These are phyloP conservation scores for Sisymbrium altissimum DNA, from an alignment of 345 rosid genomes.

Conservation along the genomic window DNA sequence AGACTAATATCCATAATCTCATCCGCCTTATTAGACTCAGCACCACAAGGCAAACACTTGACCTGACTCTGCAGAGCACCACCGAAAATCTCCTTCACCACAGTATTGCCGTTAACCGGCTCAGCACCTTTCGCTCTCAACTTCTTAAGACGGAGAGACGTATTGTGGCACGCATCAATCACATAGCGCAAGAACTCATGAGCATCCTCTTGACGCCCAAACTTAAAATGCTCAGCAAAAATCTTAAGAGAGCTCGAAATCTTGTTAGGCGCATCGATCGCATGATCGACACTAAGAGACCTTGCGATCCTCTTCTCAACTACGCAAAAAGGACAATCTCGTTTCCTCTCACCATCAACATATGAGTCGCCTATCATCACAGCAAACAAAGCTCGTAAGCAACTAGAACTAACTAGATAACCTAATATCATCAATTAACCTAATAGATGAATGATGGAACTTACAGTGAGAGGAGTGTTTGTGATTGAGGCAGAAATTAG, in stretches of 20 bases:
- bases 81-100: slow-evolving; percentile 90
- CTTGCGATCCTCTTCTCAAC: slow-evolving; percentile 74
- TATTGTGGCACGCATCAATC: slow-evolving; percentile 92
- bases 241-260: slow-evolving; percentile 61
- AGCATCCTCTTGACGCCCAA: slow-evolving; percentile 93
- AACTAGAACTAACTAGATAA: neutral
- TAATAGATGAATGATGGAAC: neutral
- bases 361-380: slow-evolving; percentile 52
- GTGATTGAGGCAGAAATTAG: slow-evolving; percentile 82
- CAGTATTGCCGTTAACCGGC: slow-evolving; percentile 37
- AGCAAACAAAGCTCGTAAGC: neutral
- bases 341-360: slow-evolving; percentile 49
- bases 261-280: slow-evolving; percentile 64
- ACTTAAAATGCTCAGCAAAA: slow-evolving; percentile 69
- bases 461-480: slow-evolving; percentile 84
- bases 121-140: slow-evolving; percentile 50
- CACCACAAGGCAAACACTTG: slow-evolving; percentile 80
- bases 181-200: slow-evolving; percentile 93
- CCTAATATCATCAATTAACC: too few species aligned
- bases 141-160: slow-evolving; percentile 82
- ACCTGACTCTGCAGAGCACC: slow-evolving; percentile 97
- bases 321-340: slow-evolving; percentile 89
- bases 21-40: slow-evolving; percentile 88
- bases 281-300: slow-evolving; percentile 62
- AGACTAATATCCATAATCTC: slow-evolving; percentile 98